Percentiles rank a stretch among this genome's conserved stretches.
These are phyloP conservation scores for Kandelia obovata DNA, from an alignment of 345 rosid genomes.

Conservation along the genomic window DNA sequence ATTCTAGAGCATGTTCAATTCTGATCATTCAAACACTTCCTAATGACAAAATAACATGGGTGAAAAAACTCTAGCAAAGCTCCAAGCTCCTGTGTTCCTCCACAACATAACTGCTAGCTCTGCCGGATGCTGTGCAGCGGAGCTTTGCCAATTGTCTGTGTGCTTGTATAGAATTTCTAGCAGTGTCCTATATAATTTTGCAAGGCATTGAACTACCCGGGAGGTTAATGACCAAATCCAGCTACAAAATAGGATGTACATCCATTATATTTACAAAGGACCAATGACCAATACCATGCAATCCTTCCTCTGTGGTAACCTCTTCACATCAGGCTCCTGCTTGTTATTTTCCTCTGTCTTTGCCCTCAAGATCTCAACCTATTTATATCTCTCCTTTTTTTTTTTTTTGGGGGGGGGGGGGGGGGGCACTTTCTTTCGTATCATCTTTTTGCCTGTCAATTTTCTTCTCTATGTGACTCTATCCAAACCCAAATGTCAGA, in stretches of 20 bases:
- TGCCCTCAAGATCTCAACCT: conserved; percentile 54
- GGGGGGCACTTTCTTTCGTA: too few species aligned
- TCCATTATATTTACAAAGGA: conserved; percentile 19
- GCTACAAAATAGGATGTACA: conserved; percentile 13
- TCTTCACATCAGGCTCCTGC: conserved; percentile 51
- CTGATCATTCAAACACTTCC: background rate
- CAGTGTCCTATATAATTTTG: background rate
- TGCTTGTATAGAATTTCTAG: background rate
- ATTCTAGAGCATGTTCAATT: conserved; percentile 2
- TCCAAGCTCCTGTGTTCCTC: background rate
- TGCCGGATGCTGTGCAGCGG: background rate
- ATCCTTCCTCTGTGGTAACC: conserved; percentile 31
- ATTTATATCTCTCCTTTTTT: background rate
- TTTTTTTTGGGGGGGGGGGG: too few species aligned
- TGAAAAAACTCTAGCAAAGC: conserved; percentile 15
- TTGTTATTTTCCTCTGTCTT: conserved; percentile 63
- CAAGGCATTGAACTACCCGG: background rate
- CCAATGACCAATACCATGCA: background rate
- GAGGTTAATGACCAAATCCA: conserved; percentile 5
- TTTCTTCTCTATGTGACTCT: too few species aligned
- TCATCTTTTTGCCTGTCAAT: too few species aligned
- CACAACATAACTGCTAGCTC: background rate
- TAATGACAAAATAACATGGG: background rate
- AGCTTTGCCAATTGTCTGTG: background rate
- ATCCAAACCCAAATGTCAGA: background rate